These are phyloP conservation scores for Metschnikowia peoriensis DNA, from an alignment of 805 yeast species.

Conservation along the genomic window DNA sequence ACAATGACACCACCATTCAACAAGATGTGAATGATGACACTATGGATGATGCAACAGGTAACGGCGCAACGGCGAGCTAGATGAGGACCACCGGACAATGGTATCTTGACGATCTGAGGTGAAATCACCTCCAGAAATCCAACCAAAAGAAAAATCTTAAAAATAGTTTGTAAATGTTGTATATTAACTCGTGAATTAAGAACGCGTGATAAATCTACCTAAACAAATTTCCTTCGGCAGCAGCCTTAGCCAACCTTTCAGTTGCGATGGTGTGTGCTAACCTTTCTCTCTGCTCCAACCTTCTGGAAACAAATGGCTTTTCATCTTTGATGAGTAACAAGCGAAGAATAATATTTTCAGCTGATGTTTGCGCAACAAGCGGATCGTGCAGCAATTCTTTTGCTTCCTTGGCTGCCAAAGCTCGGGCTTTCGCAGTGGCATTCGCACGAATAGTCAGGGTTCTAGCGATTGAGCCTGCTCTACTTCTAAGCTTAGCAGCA, in stretches of 20 bases:
- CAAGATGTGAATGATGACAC: slow-evolving; percentile 51
- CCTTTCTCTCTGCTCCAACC: slow-evolving; percentile 61
- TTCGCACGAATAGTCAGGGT: slow-evolving; percentile 69
- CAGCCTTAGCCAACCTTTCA: slow-evolving; percentile 48
- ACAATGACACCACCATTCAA: slow-evolving; percentile 47
- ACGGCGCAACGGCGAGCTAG: slow-evolving; percentile 14
- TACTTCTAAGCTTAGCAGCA: slow-evolving; percentile 21
- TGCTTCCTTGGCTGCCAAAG: slow-evolving; percentile 28
- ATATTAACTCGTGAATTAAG: not conserved
- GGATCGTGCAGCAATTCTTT: slow-evolving; percentile 28
- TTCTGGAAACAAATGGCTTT: slow-evolving; percentile 52
- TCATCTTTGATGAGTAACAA: slow-evolving; percentile 67
- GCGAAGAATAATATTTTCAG: slow-evolving; percentile 72
- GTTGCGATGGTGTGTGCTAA: slow-evolving; percentile 55
- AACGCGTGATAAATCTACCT: not conserved
- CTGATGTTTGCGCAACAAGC: slow-evolving; percentile 37
- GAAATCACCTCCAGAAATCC: not conserved
- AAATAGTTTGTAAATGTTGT: not conserved
- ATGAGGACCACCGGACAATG: too few relatives aligned
- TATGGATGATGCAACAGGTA: slow-evolving; percentile 38
- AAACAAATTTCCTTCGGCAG: slow-evolving; percentile 36
- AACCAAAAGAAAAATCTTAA: too few relatives aligned
- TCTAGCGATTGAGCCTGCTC: slow-evolving; percentile 55
- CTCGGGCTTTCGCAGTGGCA: slow-evolving; percentile 58
- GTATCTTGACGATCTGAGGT: too few relatives aligned